Conservation (phyloP, 441 rosid species). For the Pelargonium fulgidum region DNA sequence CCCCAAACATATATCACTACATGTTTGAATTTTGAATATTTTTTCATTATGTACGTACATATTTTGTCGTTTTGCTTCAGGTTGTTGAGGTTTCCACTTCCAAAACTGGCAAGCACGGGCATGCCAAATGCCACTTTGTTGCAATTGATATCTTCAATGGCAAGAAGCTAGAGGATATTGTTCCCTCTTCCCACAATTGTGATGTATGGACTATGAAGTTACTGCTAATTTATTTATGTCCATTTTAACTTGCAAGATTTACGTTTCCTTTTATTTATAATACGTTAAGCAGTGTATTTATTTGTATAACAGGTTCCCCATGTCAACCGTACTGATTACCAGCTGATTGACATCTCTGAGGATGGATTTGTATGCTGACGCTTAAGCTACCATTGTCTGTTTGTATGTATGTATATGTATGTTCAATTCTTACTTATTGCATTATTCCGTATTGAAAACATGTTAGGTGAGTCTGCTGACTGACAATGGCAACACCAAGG, state of each 20-base stretch:
- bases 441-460: background rate
- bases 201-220: slow-evolving; percentile 54
- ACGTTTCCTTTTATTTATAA: too few species aligned
- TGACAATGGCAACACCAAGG: slow-evolving; percentile 82
- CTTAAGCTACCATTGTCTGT: background rate
- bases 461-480: slow-evolving; percentile 68
- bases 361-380: slow-evolving; percentile 65
- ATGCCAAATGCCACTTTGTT: slow-evolving; percentile 92
- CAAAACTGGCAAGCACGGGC: slow-evolving; percentile 95
- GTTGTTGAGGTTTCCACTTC: slow-evolving; percentile 97
- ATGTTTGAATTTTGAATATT: too few species aligned
- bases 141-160: slow-evolving; percentile 85
- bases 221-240: background rate
- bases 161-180: slow-evolving; percentile 93
- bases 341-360: slow-evolving; percentile 89
- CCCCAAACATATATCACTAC: too few species aligned
- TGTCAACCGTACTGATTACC: slow-evolving; percentile 77
- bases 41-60: too few species aligned
- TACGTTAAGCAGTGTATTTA: background rate
- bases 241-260: too few species aligned
- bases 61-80: slow-evolving; percentile 27
- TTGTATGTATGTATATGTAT: too few species aligned
- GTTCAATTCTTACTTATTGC: background rate
- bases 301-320: slow-evolving; percentile 63
- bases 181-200: slow-evolving; percentile 93